Conservation (phyloP, 2,329 filamentous ascomycete genomes). For the Arthrinium phaeospermum region DNA sequence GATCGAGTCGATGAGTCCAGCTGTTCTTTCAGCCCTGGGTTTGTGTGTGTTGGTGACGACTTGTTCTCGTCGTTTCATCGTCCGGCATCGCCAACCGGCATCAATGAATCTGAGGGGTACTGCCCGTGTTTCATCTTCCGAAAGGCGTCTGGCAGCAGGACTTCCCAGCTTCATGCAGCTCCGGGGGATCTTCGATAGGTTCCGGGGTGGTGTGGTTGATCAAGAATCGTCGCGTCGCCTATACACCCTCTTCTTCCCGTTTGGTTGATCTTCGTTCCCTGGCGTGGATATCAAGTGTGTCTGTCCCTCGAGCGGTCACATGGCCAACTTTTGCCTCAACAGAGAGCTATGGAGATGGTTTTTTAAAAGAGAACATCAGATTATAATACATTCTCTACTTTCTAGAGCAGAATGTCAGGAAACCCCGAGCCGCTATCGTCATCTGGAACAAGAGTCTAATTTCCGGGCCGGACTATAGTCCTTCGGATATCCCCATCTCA, state of each 20-base stretch:
- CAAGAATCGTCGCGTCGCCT: not conserved
- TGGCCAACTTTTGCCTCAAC: not conserved
- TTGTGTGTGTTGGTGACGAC: not conserved
- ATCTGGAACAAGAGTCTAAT: constrained; percentile 9
- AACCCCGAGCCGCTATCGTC: not conserved
- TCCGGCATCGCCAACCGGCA: not conserved
- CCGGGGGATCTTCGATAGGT: not conserved
- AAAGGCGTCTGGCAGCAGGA: not conserved
- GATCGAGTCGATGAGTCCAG: not conserved
- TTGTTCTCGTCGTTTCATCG: not conserved
- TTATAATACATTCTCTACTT: not conserved
- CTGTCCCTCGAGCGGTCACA: not conserved
- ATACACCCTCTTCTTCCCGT: not conserved
- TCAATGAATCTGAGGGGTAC: not conserved
- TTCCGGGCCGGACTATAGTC: constrained; percentile 12
- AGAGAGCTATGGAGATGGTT: not conserved
- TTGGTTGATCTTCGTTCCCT: too few species aligned
- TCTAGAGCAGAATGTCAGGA: not conserved
- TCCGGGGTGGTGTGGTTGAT: not conserved
- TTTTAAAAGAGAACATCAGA: not conserved
- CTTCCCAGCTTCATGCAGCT: not conserved
- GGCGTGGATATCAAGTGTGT: not conserved
- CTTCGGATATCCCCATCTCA: constrained; percentile 15
- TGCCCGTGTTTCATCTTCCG: constrained; percentile 1
- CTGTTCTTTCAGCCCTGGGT: not conserved